A percentile compares a stretch with the other conserved stretches of the same genome.
phyloP scores from a whole-genome alignment of 129 eudicot genomes.

The Rutidosis leptorrhynchoides region DNA sequence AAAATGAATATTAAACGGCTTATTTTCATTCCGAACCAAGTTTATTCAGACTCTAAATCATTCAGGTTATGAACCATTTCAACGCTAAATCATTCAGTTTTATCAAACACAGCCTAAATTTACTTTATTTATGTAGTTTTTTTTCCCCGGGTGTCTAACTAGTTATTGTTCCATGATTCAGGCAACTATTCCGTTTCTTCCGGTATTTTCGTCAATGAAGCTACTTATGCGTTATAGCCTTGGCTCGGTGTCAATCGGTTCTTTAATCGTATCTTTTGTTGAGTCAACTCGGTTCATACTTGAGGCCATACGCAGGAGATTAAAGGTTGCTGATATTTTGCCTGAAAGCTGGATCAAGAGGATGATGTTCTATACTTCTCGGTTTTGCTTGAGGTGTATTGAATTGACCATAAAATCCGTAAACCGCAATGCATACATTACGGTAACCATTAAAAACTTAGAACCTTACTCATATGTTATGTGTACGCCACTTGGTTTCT shows the following conservation, averaged over 20 bases:
- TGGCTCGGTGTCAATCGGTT: slow-evolving; percentile 89
- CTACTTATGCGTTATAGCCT: slow-evolving; percentile 72
- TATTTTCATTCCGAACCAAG: no score
- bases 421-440: slow-evolving; percentile 87
- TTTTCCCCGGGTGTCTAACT: slow-evolving; percentile 15
- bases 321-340: slow-evolving; percentile 60
- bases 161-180: slow-evolving; percentile 33
- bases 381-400: slow-evolving; percentile 47
- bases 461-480: not conserved
- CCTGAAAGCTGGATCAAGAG: slow-evolving; percentile 69
- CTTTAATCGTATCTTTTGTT: slow-evolving; percentile 68
- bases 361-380: slow-evolving; percentile 52
- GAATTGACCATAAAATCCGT: slow-evolving; percentile 83
- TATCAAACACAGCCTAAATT: no score
- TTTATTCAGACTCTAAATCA: no score
- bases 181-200: slow-evolving; percentile 83
- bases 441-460: slow-evolving; percentile 46
- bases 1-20: no score
- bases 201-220: slow-evolving; percentile 92
- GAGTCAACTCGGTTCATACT: slow-evolving; percentile 84
- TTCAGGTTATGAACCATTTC: no score
- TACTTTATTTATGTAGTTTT: slow-evolving; percentile 6
- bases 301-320: slow-evolving; percentile 70
- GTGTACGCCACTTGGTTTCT: slow-evolving; percentile 4
- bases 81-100: no score